Base-by-base conservation (phyloP, 768 basidiomycete species). In the Termitomyces sp. region DNA sequence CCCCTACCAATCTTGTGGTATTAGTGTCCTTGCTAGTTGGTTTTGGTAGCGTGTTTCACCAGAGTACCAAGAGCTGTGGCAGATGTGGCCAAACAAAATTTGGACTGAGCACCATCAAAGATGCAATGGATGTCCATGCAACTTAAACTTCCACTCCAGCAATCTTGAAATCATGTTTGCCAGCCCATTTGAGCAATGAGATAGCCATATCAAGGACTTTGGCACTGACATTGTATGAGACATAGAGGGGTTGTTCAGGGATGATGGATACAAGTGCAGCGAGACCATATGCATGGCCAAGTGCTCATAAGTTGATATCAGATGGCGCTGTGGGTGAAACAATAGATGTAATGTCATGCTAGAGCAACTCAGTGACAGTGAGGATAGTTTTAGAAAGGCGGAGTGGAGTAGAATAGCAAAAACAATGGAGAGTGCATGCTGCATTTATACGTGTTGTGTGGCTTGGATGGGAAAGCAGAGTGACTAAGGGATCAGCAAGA, bases 41-140 rank as follows among this genome's bases (percentile, higher is more conserved):
- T 71, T 98, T 99, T 1, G 97, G 94, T 0, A 99, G 78, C 1
- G 96, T 94, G 64, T 99, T 99, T 33, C 97, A 80, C 97, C 97
- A 99, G 3, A 99, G 82, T 0, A 98, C 93, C 42, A 98, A 81
- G 18, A 98, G 78, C 64, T 98, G 96, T 0, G 95, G 90, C 2
- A 98, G 81, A 69, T 99, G 94, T 0, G 93, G 84, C 18, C 92
- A 86, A 53, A 98, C 94, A 62, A 98, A 97, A 64, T 93, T 90
- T 3, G 91, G 92, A 0, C 95, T 95, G 7, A 97, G 84, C 2
- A 88, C 82, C 91, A 98, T 94, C 30, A 98, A 73, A 0, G 94
- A 87, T 0, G 90, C 86, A 54, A 99, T 92, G 36, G 90, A 75
- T 13, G 87, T 94, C 97, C 97, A 98, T 0, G 95, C 94, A 1